Conservation (phyloP, 805 yeast species). For the Metschnikowia dekortorum region DNA sequence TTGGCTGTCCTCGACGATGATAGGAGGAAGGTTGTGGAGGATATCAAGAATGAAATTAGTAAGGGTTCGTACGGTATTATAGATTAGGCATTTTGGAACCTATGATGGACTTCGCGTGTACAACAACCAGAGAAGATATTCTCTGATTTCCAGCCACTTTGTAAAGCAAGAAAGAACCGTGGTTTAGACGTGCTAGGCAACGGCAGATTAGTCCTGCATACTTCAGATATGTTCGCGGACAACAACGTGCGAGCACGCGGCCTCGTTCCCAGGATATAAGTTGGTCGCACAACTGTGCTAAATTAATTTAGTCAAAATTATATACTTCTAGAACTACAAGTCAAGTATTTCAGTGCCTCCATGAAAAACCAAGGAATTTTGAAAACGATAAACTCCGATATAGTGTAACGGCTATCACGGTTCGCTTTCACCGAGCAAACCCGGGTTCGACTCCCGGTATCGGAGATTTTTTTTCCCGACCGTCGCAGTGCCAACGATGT, state of each 20-base stretch:
- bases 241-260: no score
- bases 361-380: background rate
- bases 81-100: constrained; percentile 7
- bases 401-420: constrained; percentile 83
- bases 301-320: no score
- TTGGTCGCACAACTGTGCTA: no score
- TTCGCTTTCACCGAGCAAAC: constrained; percentile 81
- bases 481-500: no score
- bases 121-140: no score
- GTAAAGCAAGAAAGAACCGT: no score
- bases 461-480: constrained; percentile 43
- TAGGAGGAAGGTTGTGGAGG: constrained; percentile 15
- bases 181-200: no score
- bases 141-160: no score
- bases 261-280: no score
- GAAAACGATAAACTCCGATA: constrained; percentile 45
- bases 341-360: no score
- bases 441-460: constrained; percentile 88
- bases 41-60: constrained; percentile 18
- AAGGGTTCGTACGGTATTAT: constrained; percentile 23
- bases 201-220: no score
- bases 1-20: constrained; percentile 23
- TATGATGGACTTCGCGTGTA: background rate
- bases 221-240: background rate
- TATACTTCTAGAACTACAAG: no score